Conservation (phyloP, 106 monocot genomes). For the Ottelia alismoides region DNA sequence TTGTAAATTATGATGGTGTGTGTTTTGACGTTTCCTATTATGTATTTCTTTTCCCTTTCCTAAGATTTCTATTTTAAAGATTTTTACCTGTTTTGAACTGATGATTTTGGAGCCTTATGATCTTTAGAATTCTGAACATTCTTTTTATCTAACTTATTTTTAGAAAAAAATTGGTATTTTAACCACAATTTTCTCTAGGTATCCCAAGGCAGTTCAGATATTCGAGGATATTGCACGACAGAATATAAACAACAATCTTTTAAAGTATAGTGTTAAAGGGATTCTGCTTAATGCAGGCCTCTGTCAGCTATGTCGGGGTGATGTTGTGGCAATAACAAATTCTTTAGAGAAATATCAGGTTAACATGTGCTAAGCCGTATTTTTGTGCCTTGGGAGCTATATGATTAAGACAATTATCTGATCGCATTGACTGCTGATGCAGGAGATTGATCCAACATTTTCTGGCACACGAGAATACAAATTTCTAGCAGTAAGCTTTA, state of each 20-base stretch:
- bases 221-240: conserved; percentile 69
- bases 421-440: conserved; percentile 23
- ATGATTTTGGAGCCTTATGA: too few relatives aligned
- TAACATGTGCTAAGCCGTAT: background rate
- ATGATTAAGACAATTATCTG: conserved; percentile 27
- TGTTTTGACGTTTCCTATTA: too few relatives aligned
- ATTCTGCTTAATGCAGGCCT: conserved; percentile 87
- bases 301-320: conserved; percentile 82
- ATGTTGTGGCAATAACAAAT: conserved; percentile 66
- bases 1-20: too few relatives aligned
- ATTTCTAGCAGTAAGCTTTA: conserved; percentile 50
- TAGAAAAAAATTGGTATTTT: too few relatives aligned
- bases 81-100: too few relatives aligned
- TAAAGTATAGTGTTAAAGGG: conserved; percentile 86
- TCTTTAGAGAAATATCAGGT: conserved; percentile 78
- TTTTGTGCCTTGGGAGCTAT: background rate
- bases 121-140: too few relatives aligned
- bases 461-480: conserved; percentile 52
- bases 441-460: conserved; percentile 25
- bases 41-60: too few relatives aligned
- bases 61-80: too few relatives aligned
- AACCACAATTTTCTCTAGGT: conserved; percentile 52
- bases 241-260: conserved; percentile 63
- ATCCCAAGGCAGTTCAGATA: conserved; percentile 78
- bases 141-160: too few relatives aligned